Conservation (phyloP, 176 grass and related monocot genomes). For the Oryza glumipatula region DNA sequence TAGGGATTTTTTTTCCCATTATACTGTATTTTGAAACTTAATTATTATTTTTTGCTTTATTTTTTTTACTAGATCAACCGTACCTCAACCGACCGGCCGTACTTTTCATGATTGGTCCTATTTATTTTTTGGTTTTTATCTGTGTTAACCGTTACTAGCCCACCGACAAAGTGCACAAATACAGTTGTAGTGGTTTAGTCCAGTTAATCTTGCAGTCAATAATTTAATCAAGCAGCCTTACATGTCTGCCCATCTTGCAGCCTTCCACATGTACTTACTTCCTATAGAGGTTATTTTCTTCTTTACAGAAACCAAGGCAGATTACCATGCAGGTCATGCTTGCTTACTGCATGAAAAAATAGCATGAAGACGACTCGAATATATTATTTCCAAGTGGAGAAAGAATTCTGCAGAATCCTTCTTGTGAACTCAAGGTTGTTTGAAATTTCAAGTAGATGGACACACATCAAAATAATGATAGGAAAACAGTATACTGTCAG, state of each 20-base stretch:
- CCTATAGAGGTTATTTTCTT: conserved; percentile 18
- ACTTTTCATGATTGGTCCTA: background rate
- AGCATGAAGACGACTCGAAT: background rate
- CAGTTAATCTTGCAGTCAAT: conserved; percentile 25
- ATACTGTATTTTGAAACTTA: too few relatives aligned
- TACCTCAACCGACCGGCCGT: background rate
- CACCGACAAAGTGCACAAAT: conserved; percentile 4
- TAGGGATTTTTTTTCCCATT: too few relatives aligned
- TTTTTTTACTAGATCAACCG: too few relatives aligned
- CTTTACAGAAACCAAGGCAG: conserved; percentile 35
- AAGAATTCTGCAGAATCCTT: background rate
- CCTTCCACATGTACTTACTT: conserved; percentile 14
- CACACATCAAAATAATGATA: background rate
- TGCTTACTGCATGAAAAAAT: conserved; percentile 34
- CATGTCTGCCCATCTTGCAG: conserved; percentile 1
- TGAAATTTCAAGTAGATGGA: background rate
- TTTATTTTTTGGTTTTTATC: background rate
- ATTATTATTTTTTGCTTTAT: too few relatives aligned
- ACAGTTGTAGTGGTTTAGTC: background rate
- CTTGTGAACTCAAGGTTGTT: background rate
- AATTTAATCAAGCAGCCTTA: conserved; percentile 27
- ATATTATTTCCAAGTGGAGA: background rate
- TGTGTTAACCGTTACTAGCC: background rate
- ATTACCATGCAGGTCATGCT: background rate
- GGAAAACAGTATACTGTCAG: conserved; percentile 19